phyloP scores from a whole-genome alignment of 257 asterid species.

The Plantago ovata region DNA sequence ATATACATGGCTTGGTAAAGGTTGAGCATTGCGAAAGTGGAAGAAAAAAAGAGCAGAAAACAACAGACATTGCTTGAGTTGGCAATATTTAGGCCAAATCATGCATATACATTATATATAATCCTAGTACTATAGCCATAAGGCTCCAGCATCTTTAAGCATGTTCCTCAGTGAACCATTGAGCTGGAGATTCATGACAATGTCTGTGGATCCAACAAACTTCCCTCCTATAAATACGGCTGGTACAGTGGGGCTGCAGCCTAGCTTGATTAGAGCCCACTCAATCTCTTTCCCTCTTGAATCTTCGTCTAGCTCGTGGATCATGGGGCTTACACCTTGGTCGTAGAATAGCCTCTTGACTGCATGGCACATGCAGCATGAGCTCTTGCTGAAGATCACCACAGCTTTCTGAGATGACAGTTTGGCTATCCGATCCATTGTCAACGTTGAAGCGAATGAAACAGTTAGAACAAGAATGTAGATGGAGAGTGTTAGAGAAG shows the following conservation, averaged over 20 bases:
- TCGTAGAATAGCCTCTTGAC: constrained; percentile 50
- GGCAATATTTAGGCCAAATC: not conserved
- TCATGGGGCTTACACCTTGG: constrained; percentile 52
- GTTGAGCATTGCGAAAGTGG: not conserved
- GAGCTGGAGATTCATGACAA: constrained; percentile 52
- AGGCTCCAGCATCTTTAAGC: constrained; percentile 67
- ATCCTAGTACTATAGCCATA: constrained; percentile 33
- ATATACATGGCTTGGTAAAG: too few species aligned
- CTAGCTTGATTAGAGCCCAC: constrained; percentile 43
- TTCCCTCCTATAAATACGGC: constrained; percentile 65
- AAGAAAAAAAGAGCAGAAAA: not conserved
- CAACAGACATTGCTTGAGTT: constrained; percentile 16
- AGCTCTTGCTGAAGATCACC: constrained; percentile 57
- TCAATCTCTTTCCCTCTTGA: constrained; percentile 52
- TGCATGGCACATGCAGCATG: constrained; percentile 69
- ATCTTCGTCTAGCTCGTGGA: constrained; percentile 43
- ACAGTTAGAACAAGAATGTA: not conserved
- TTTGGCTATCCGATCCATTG: constrained; percentile 38
- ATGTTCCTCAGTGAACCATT: constrained; percentile 58
- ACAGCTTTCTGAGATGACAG: constrained; percentile 45
- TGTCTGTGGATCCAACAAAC: constrained; percentile 48
- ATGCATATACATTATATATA: not conserved
- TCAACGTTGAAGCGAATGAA: not conserved
- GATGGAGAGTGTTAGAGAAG: not conserved
- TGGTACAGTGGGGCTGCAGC: constrained; percentile 59